Evolutionary conservation across 2,329 filamentous ascomycete species (phyloP), one percentile per base, ranked within the genome.

Genomic region (Fusarium sambucinum): DNA sequence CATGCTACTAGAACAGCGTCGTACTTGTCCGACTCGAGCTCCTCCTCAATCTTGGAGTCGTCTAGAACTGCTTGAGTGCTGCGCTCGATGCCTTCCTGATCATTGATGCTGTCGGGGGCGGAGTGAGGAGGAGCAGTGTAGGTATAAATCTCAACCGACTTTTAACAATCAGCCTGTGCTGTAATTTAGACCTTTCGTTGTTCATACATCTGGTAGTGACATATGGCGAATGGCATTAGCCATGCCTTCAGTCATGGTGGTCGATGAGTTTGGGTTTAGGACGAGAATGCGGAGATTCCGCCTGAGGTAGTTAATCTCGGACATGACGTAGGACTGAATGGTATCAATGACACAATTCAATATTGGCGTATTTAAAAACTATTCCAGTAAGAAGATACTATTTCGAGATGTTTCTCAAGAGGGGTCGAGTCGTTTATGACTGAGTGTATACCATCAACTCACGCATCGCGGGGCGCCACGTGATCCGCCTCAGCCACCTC

Each of bases 1-100:
- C 95, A 97, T 21, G 94, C 94, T 3, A 97, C 86, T 1, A 97
- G 85, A 65, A 96, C 90, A n/a, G 86, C 93, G 74, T 96, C 89
- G 77, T 92, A 88, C 29, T 79, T 72, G 4, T 77, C 61, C 1
- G 86, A 76, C 1, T 79, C 62, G 64, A 74, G 44, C 16, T 80
- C 62, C 41, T 73, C 35, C 8, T 63, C 56, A 2, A 82, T 76
- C 27, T 80, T 76, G 8, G 92, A 76, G 61, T 88, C 82, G 1
- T 83, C 80, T 17, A 90, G 80, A 51, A 92, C 92, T 58, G 87
- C 85, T 3, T 85, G 75, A 2, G 88, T 86, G 69, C 91, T 94
- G 51, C 82, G 77, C 2, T 80, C 77, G 8, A 94, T 90, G 76
- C 94, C 92, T 14, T 85, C 79, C 68, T 86, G 89, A 69, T 92